Conservation (phyloP, 1,284 basidiomycete species). For the Malassezia yamatoensis region DNA sequence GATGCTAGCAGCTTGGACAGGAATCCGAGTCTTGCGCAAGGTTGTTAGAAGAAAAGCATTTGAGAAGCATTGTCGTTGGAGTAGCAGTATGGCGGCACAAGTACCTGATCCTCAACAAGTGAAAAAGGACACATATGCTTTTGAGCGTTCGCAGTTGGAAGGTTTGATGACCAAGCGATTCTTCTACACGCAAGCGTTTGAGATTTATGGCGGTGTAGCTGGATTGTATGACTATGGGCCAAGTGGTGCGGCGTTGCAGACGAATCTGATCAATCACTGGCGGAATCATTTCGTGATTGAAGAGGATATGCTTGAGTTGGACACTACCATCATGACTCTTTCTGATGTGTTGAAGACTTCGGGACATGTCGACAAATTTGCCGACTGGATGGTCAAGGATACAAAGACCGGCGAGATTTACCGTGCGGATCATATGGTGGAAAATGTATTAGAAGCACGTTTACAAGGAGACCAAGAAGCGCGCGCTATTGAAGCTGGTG, state of each 20-base stretch:
- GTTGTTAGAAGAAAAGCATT: no score
- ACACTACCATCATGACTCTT: slow-evolving; percentile 95
- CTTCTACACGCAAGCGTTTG: slow-evolving; percentile 96
- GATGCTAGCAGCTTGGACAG: not conserved
- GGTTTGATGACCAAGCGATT: slow-evolving; percentile 80
- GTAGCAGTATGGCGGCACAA: not conserved
- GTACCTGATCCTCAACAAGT: slow-evolving; percentile 16
- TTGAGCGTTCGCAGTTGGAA: slow-evolving; percentile 79
- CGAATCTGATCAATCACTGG: slow-evolving; percentile 95
- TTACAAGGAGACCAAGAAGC: slow-evolving; percentile 85
- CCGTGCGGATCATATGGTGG: slow-evolving; percentile 92
- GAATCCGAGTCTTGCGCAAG: not conserved
- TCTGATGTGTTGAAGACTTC: slow-evolving; percentile 91
- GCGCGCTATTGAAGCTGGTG: slow-evolving; percentile 52
- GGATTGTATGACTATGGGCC: slow-evolving; percentile 64
- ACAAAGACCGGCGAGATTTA: slow-evolving; percentile 86
- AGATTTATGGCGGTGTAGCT: slow-evolving; percentile 96
- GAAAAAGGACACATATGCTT: slow-evolving; percentile 59
- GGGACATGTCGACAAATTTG: slow-evolving; percentile 94
- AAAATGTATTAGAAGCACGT: slow-evolving; percentile 79
- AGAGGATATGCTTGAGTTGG: slow-evolving; percentile 96
- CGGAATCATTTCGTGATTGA: slow-evolving; percentile 96
- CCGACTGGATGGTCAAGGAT: slow-evolving; percentile 99
- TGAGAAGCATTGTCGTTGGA: no score
- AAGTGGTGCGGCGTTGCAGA: slow-evolving; percentile 85